Evolutionary conservation across 108 stramenopile genomes (phyloP).

Genomic region (Nannochloropsis salina): DNA sequence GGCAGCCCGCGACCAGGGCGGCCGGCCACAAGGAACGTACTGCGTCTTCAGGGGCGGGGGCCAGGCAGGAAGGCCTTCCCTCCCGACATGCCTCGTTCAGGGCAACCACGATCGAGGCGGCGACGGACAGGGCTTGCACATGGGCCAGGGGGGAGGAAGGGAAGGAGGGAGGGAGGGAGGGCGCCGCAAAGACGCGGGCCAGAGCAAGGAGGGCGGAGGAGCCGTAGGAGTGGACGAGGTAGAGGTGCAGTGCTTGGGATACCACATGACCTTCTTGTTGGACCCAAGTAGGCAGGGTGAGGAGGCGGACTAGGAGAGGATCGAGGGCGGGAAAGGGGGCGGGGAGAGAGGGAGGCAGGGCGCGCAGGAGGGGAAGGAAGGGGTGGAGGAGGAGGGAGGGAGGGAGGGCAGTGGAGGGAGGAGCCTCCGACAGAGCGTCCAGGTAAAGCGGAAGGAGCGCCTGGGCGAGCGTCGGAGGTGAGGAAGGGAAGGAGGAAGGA

Average conservation of each 20-base stretch:
- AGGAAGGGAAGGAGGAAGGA: not conserved
- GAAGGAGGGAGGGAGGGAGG: slow-evolving; percentile 14
- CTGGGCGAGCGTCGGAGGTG: not conserved
- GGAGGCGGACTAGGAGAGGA: not conserved
- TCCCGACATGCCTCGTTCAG: not conserved
- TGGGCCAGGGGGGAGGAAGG: not conserved
- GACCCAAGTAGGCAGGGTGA: not conserved
- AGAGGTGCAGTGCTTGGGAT: not conserved
- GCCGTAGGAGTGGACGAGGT: not conserved
- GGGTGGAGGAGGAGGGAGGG: not conserved
- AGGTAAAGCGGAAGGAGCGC: slow-evolving; percentile 1
- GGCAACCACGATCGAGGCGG: not conserved
- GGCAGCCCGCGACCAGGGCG: not conserved
- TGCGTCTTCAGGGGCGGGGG: no score
- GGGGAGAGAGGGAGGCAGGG: not conserved
- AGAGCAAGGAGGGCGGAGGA: not conserved
- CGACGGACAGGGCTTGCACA: not conserved
- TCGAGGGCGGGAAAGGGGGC: not conserved
- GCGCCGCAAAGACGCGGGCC: not conserved
- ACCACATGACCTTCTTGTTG: not conserved
- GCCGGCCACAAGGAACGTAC: not conserved
- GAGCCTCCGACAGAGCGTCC: not conserved
- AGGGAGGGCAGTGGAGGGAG: not conserved
- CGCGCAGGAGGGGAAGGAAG: not conserved
- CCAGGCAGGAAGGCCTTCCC: not conserved